phyloP scores from a whole-genome alignment of 345 rosid genomes.

The Chamaenerion angustifolium region DNA sequence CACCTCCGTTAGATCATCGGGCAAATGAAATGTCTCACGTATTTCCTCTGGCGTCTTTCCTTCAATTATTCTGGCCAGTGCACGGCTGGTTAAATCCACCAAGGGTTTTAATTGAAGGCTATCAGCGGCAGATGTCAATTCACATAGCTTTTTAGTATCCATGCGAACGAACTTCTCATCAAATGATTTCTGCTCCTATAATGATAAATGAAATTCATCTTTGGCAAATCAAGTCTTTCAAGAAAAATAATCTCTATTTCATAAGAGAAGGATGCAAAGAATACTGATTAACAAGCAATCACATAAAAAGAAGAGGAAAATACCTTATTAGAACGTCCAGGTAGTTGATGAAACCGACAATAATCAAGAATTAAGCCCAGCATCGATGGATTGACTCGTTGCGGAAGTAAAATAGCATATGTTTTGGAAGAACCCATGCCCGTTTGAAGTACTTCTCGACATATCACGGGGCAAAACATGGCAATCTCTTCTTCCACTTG shows the following conservation, averaged over 20 bases:
- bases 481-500: constrained; percentile 93
- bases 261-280: not conserved
- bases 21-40: constrained; percentile 80
- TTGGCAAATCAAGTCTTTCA: constrained; percentile 1
- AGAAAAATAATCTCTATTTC: not conserved
- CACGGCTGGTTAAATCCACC: constrained; percentile 86
- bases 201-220: constrained; percentile 4
- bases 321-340: constrained; percentile 68
- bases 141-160: constrained; percentile 80
- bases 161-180: constrained; percentile 79
- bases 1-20: constrained; percentile 91
- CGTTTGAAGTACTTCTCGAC: constrained; percentile 56
- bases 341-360: constrained; percentile 74
- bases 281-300: not conserved
- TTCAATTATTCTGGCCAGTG: constrained; percentile 76
- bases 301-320: constrained; percentile 4
- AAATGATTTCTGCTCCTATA: constrained; percentile 62
- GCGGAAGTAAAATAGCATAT: constrained; percentile 69
- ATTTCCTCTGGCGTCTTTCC: constrained; percentile 85
- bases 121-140: constrained; percentile 86
- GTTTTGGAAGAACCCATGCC: constrained; percentile 80
- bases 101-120: constrained; percentile 80
- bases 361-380: constrained; percentile 75
- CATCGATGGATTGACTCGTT: constrained; percentile 65
- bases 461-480: constrained; percentile 86